Evolutionary conservation across 2,329 filamentous ascomycete species (phyloP).

Genomic region (Arthrinium puccinioides): DNA sequence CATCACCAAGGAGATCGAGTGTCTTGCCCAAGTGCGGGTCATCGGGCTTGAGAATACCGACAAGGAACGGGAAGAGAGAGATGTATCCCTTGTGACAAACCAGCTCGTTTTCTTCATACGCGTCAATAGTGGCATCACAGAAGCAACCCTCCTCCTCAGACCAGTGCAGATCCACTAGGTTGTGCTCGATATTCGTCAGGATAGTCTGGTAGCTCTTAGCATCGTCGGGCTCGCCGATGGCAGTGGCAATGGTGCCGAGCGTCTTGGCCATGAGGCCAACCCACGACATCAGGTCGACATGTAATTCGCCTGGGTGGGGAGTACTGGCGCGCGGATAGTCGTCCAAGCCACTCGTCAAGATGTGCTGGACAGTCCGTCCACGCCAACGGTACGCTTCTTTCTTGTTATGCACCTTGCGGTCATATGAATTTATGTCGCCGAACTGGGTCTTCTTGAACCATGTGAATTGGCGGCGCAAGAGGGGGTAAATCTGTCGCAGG

Average conservation of each 20-base stretch:
- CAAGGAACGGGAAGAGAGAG: slow-evolving; percentile 85
- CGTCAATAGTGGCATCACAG: slow-evolving; percentile 92
- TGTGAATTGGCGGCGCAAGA: slow-evolving; percentile 78
- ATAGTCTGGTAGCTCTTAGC: slow-evolving; percentile 63
- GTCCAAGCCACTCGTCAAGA: slow-evolving; percentile 85
- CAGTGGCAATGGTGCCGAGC: slow-evolving; percentile 71
- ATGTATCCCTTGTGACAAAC: slow-evolving; percentile 98
- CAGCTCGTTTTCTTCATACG: slow-evolving; percentile 81
- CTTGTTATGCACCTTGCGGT: slow-evolving; percentile 74
- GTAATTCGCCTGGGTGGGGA: slow-evolving; percentile 88
- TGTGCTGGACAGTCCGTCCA: slow-evolving; percentile 75
- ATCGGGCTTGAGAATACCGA: slow-evolving; percentile 68
- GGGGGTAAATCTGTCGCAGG: slow-evolving; percentile 71
- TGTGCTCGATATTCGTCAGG: slow-evolving; percentile 70
- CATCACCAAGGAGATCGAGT: slow-evolving; percentile 70
- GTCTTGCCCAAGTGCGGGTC: slow-evolving; percentile 68
- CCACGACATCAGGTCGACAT: slow-evolving; percentile 93
- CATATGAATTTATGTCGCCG: slow-evolving; percentile 83
- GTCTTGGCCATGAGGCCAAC: slow-evolving; percentile 92
- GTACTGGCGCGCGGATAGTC: slow-evolving; percentile 90
- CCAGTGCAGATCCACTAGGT: slow-evolving; percentile 94
- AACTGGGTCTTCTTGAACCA: slow-evolving; percentile 90
- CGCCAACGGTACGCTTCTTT: slow-evolving; percentile 92
- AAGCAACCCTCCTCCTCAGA: slow-evolving; percentile 71
- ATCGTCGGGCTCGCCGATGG: slow-evolving; percentile 72